Base-by-base conservation (phyloP, 2,329 filamentous ascomycete species). In the Colletotrichum lini region DNA sequence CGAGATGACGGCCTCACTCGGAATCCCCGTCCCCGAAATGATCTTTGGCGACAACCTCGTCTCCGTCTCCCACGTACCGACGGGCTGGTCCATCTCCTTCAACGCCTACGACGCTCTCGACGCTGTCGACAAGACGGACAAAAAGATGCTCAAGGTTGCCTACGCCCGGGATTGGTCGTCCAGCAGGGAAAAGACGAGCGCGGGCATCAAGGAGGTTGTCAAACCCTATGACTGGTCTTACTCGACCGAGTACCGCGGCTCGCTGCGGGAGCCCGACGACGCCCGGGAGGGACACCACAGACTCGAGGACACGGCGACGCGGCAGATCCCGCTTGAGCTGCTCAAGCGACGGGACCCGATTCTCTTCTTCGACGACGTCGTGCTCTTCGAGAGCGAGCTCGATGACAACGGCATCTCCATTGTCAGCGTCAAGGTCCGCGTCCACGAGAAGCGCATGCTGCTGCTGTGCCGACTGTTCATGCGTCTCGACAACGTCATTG, bases 191-290 rank as follows among this genome's bases (percentile, higher is more conserved):
- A 91, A 92, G 80, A 93, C 93, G 76, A 92, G 93, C 60, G 93
- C 95, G 77, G 94, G 93, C 67, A 98, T 99, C 80, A 94, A 94
- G 79, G 94, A 98, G 79, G 92, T 98, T 35, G 94, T 99, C 65
- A 95, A 95, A 84, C 95, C 96, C 3, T 99, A 97, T 80, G 96
- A 99, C 84, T 99, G 96, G 96, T 98, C 94, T 73, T 99, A 98
- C 83, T 96, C 91, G 75, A 98, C 96, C 45, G 88, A 92, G 75
- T 99, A 98, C 82, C 88, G 88, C 67, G 96, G 96, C 61, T 94
- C 92, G 4, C 82, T 92, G 50, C 79, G 83, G 72, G 56, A 49
- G 54, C 61, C 57, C 40, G 23, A 56, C 40, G 23, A 56, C 7
- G 63, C 10, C 2, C 35, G 9, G 6, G 35, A 15, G 12, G 35